phyloP scores from a whole-genome alignment of 1,284 basidiomycete species.

The Gymnopus androsaceus region DNA sequence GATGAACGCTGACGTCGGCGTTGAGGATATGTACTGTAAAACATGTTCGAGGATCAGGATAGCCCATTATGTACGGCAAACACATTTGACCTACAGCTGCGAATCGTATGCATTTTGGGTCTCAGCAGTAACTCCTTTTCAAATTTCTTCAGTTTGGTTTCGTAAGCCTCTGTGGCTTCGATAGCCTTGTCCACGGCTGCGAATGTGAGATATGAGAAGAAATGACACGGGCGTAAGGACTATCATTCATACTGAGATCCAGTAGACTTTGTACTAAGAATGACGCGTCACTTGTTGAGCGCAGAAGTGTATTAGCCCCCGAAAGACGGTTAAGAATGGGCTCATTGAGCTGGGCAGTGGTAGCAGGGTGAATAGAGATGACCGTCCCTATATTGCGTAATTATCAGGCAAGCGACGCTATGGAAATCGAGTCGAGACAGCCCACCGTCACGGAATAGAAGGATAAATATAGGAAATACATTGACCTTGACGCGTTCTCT shows the following conservation, averaged over 20 bases:
- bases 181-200: slow-evolving; percentile 63
- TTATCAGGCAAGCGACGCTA: not conserved
- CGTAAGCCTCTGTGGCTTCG: slow-evolving; percentile 70
- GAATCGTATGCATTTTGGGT: slow-evolving; percentile 61
- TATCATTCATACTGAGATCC: slow-evolving; percentile 62
- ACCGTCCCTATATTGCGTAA: slow-evolving; percentile 49
- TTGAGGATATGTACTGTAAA: slow-evolving; percentile 65
- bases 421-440: not conserved
- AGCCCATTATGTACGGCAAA: not conserved
- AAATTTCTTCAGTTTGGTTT: slow-evolving; percentile 58
- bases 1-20: slow-evolving; percentile 67
- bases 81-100: slow-evolving; percentile 43
- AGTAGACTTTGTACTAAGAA: slow-evolving; percentile 63
- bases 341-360: slow-evolving; percentile 48
- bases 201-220: not conserved
- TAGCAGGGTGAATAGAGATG: slow-evolving; percentile 56
- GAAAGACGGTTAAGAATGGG: slow-evolving; percentile 62
- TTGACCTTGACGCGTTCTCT: slow-evolving; percentile 60
- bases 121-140: slow-evolving; percentile 62
- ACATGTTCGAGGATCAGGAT: not conserved
- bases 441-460: slow-evolving; percentile 57
- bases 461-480: slow-evolving; percentile 62
- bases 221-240: slow-evolving; percentile 21
- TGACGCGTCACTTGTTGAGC: slow-evolving; percentile 62
- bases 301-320: slow-evolving; percentile 57